phyloP scores from a whole-genome alignment of 805 yeast genomes.

The Candida andamanensis region DNA sequence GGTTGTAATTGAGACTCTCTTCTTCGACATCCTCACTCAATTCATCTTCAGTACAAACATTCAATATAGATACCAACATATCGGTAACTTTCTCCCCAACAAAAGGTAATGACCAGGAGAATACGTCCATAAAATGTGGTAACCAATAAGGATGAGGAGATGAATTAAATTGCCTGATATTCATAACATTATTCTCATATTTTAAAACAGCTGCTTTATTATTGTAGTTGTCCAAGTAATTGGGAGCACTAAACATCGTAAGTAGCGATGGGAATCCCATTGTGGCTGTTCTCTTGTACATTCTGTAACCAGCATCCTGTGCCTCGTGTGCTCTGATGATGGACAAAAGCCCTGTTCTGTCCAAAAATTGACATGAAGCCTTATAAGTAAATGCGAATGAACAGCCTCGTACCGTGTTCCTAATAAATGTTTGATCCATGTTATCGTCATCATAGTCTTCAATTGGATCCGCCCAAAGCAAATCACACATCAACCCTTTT shows the following conservation, averaged over 20 bases:
- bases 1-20: constrained; percentile 22
- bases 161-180: constrained; percentile 87
- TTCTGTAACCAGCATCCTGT: constrained; percentile 94
- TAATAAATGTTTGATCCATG: constrained; percentile 46
- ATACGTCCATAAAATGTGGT: constrained; percentile 95
- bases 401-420: constrained; percentile 82
- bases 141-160: constrained; percentile 96
- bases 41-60: constrained; percentile 94
- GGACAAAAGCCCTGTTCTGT: constrained; percentile 72
- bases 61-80: constrained; percentile 82
- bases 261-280: constrained; percentile 87
- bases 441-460: constrained; percentile 63
- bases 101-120: constrained; percentile 95
- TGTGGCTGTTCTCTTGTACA: constrained; percentile 79
- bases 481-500: constrained; percentile 87
- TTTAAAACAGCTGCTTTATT: constrained; percentile 94
- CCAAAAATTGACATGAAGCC: constrained; percentile 76
- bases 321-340: constrained; percentile 96
- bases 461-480: constrained; percentile 95
- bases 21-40: constrained; percentile 67
- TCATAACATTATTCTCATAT: constrained; percentile 89
- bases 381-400: constrained; percentile 83
- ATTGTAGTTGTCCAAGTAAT: constrained; percentile 85
- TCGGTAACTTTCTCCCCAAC: constrained; percentile 96
- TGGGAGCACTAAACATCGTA: constrained; percentile 93